Percentiles rank a stretch among this genome's conserved stretches.
Evolutionary conservation across 1,139 yeast species (phyloP).

Genomic region (Yamadazyma sp.): DNA sequence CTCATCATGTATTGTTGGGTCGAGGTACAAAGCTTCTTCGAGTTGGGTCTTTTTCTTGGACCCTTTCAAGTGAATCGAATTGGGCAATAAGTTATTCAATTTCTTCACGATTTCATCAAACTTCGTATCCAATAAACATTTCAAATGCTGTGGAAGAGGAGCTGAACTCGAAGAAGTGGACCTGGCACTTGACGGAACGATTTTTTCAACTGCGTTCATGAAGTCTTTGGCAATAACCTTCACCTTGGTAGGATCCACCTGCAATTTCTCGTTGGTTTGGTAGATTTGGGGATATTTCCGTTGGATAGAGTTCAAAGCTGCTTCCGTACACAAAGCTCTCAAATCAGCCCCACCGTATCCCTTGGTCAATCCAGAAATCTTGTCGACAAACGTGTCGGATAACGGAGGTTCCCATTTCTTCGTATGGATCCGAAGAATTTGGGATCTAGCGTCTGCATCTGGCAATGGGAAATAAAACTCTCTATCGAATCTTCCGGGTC

Average conservation of each 20-base stretch:
- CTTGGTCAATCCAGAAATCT: slow-evolving; percentile 79
- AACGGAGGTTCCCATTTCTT: slow-evolving; percentile 83
- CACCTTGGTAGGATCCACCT: slow-evolving; percentile 70
- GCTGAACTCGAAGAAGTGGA: slow-evolving; percentile 73
- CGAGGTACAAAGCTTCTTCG: slow-evolving; percentile 71
- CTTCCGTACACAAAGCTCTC: slow-evolving; percentile 92
- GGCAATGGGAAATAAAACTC: slow-evolving; percentile 97
- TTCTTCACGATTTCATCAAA: slow-evolving; percentile 48
- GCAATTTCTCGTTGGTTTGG: slow-evolving; percentile 68
- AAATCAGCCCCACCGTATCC: slow-evolving; percentile 99
- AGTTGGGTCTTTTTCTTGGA: slow-evolving; percentile 54
- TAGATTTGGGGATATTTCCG: slow-evolving; percentile 93
- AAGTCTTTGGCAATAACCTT: slow-evolving; percentile 84
- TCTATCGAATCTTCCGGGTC: slow-evolving; percentile 97
- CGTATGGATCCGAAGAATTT: slow-evolving; percentile 82
- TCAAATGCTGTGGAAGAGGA: slow-evolving; percentile 74
- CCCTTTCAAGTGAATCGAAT: slow-evolving; percentile 31
- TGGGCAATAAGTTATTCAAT: slow-evolving; percentile 64
- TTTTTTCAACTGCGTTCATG: slow-evolving; percentile 80
- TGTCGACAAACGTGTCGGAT: slow-evolving; percentile 54
- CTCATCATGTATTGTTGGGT: slow-evolving; percentile 52
- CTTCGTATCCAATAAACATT: slow-evolving; percentile 57
- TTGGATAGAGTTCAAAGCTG: slow-evolving; percentile 90
- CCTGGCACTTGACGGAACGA: slow-evolving; percentile 90
- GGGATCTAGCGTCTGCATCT: slow-evolving; percentile 72